Conservation (phyloP, 192 early-diverging fungal genomes). For the Geranomyces variabilis region DNA sequence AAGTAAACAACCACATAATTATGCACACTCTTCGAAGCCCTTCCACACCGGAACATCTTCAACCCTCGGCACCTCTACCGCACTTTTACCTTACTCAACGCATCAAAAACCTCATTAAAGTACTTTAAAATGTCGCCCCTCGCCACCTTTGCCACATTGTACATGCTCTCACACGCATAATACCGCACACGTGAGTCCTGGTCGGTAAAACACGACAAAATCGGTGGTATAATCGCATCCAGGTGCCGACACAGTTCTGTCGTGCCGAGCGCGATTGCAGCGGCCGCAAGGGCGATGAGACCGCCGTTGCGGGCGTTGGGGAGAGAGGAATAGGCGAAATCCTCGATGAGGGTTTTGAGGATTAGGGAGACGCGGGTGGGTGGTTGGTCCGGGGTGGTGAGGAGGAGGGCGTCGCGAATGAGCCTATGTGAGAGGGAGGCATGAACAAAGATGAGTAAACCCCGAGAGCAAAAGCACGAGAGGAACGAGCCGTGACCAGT, state of each 20-base stretch:
- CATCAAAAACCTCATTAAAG: constrained; percentile 98
- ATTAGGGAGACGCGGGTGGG: constrained; percentile 54
- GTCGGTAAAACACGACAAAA: constrained; percentile 89
- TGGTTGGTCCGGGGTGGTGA: not conserved
- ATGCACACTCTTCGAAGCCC: too few species aligned
- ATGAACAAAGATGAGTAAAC: not conserved
- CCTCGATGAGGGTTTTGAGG: constrained; percentile 76
- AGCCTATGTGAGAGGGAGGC: constrained; percentile 23
- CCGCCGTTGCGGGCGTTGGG: constrained; percentile 90
- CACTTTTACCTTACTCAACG: constrained; percentile 86
- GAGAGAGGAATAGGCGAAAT: constrained; percentile 87
- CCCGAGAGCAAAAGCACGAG: too few species aligned
- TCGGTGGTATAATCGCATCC: constrained; percentile 82
- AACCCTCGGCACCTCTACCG: too few species aligned
- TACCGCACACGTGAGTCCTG: constrained; percentile 93
- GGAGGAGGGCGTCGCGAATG: constrained; percentile 38
- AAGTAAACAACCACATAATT: too few species aligned
- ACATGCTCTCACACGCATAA: constrained; percentile 98
- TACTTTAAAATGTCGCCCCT: constrained; percentile 82
- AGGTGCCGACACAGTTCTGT: constrained; percentile 67
- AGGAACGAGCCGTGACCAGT: too few species aligned
- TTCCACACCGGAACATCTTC: too few species aligned
- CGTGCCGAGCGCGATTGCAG: constrained; percentile 83
- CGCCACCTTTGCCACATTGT: constrained; percentile 97
- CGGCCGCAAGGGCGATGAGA: constrained; percentile 84